Evolutionary conservation across 805 yeast species (phyloP).

Genomic region (Sugiyamaella lignohabitans): DNA sequence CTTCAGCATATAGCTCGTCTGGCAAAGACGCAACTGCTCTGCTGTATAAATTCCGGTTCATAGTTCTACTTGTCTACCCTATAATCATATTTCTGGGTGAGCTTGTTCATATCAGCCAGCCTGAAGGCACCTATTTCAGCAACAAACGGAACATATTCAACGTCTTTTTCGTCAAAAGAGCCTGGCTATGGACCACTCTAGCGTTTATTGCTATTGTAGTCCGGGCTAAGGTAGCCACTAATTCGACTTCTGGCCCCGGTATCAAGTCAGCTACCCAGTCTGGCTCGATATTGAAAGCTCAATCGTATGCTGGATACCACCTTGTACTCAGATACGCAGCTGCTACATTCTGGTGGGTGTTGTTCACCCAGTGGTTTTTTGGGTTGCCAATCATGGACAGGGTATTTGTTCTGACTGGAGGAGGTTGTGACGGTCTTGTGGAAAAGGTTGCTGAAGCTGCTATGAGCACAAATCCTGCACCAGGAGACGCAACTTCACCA

Average conservation of each 20-base stretch:
- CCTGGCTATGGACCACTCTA: conserved; percentile 85
- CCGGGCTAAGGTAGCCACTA: neutral
- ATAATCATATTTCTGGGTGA: conserved; percentile 23
- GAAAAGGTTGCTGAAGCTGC: neutral
- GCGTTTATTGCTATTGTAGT: conserved; percentile 28
- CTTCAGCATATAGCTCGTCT: too few species aligned
- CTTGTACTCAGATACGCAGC: conserved; percentile 38
- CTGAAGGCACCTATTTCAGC: conserved; percentile 30
- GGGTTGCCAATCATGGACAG: conserved; percentile 88
- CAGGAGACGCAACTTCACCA: neutral
- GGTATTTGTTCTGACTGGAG: conserved; percentile 76
- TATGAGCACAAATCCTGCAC: conserved; percentile 6
- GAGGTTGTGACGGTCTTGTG: conserved; percentile 46
- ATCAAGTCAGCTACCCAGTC: too few species aligned
- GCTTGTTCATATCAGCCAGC: conserved; percentile 17
- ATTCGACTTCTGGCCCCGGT: neutral
- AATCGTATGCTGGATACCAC: neutral
- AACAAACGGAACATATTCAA: conserved; percentile 64
- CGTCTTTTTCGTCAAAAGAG: conserved; percentile 70
- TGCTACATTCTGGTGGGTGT: conserved; percentile 73
- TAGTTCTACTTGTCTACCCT: conserved; percentile 19
- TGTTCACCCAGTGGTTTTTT: conserved; percentile 82
- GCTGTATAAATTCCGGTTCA: neutral
- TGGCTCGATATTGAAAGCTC: neutral
- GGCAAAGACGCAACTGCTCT: too few species aligned